A percentile compares a stretch with the other conserved stretches of the same genome.
These are phyloP conservation scores for Tricholoma hemisulphureum DNA, from an alignment of 768 basidiomycete species.

Conservation along the genomic window DNA sequence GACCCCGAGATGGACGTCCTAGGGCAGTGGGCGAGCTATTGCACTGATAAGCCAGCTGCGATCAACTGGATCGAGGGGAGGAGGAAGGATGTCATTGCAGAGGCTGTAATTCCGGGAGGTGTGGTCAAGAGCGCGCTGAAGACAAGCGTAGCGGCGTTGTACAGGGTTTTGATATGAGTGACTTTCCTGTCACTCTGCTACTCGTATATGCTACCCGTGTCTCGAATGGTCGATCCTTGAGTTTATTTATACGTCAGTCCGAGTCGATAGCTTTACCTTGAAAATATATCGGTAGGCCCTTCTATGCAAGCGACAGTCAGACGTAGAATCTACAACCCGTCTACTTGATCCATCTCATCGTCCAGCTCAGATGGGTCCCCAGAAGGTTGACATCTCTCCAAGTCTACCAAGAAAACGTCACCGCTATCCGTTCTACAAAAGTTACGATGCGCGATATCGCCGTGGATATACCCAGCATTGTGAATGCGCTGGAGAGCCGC, in stretches of 20 bases:
- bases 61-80: conserved; percentile 99
- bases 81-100: conserved; percentile 96
- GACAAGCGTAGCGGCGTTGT: conserved; percentile 88
- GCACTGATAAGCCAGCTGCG: conserved; percentile 98
- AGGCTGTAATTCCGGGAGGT: conserved; percentile 88
- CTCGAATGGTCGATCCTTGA: too few species aligned
- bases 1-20: conserved; percentile 91
- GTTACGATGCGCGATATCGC: conserved; percentile 1
- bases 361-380: background rate
- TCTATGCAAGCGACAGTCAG: background rate
- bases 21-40: conserved; percentile 95
- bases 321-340: background rate
- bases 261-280: background rate
- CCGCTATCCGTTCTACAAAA: background rate
- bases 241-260: background rate
- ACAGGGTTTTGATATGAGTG: too few species aligned
- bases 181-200: too few species aligned
- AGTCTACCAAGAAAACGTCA: conserved; percentile 1
- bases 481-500: conserved; percentile 16
- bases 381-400: background rate
- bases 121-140: conserved; percentile 89
- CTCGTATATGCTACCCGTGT: too few species aligned
- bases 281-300: background rate
- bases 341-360: background rate
- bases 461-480: conserved; percentile 9